These are phyloP conservation scores for Kwoniella shandongensis DNA, from an alignment of 768 basidiomycete genomes.

Conservation along the genomic window DNA sequence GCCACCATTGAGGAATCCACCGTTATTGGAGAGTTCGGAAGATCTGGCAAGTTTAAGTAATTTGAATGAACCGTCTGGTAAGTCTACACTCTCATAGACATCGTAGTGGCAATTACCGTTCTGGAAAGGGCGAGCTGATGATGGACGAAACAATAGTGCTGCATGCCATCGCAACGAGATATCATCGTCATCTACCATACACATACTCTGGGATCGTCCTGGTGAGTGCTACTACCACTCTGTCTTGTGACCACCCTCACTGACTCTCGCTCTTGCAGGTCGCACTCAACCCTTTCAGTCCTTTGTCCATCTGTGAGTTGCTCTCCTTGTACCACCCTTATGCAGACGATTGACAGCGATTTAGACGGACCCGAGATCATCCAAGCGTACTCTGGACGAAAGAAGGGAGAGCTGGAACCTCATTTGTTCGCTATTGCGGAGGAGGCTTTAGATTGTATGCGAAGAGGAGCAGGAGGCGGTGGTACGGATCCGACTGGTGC, in stretches of 20 bases:
- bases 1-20: constrained; percentile 94
- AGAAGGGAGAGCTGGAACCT: constrained; percentile 92
- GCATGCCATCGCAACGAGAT: constrained; percentile 94
- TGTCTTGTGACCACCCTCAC: neutral
- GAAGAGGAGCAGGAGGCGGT: constrained; percentile 58
- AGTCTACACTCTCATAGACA: constrained; percentile 27
- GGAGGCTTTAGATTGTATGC: constrained; percentile 97
- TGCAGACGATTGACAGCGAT: neutral
- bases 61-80: constrained; percentile 95
- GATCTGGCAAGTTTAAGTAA: constrained; percentile 97
- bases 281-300: constrained; percentile 97
- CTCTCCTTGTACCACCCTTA: neutral
- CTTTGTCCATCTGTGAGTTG: constrained; percentile 73
- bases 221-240: constrained; percentile 19
- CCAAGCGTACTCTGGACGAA: constrained; percentile 88
- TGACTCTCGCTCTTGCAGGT: constrained; percentile 56
- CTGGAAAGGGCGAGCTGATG: constrained; percentile 5
- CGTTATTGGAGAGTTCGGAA: constrained; percentile 91
- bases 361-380: constrained; percentile 87
- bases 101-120: neutral
- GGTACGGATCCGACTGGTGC: constrained; percentile 61
- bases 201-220: constrained; percentile 99
- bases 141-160: constrained; percentile 64
- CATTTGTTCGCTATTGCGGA: constrained; percentile 99
- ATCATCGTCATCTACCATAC: constrained; percentile 95